phyloP scores from a whole-genome alignment of 2,329 filamentous ascomycete genomes.

The Clarireedia paspali region DNA sequence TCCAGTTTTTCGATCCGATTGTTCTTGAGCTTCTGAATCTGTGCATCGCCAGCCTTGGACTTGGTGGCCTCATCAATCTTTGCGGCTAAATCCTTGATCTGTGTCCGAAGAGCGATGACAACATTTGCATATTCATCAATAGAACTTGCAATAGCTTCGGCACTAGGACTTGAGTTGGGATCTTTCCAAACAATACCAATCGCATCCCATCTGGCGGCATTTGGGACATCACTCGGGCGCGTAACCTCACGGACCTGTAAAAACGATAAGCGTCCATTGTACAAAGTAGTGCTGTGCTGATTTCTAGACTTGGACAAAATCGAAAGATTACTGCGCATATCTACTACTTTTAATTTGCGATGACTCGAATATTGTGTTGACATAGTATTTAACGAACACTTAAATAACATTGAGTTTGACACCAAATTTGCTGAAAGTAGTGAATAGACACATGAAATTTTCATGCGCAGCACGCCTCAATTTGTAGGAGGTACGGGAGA shows the following conservation, averaged over 20 bases:
- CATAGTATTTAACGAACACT: too few relatives aligned
- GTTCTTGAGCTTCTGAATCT: conserved; percentile 33
- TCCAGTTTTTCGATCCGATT: conserved; percentile 39
- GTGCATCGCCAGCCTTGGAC: conserved; percentile 15
- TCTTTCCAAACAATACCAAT: conserved; percentile 43
- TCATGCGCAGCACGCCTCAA: not conserved
- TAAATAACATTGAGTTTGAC: too few relatives aligned
- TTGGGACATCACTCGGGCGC: conserved; percentile 37
- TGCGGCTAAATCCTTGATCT: conserved; percentile 24
- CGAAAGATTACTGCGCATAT: too few relatives aligned
- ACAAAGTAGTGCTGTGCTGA: too few relatives aligned
- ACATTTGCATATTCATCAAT: conserved; percentile 28
- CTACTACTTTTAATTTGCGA: too few relatives aligned
- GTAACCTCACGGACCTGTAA: conserved; percentile 23
- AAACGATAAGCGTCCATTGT: conserved; percentile 1
- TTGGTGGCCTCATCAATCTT: conserved; percentile 22
- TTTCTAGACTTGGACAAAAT: too few relatives aligned
- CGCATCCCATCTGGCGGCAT: conserved; percentile 46
- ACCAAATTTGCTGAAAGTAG: too few relatives aligned
- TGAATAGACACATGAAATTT: not conserved
- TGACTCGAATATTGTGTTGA: too few relatives aligned
- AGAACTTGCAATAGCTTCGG: conserved; percentile 23
- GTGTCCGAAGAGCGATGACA: conserved; percentile 23
- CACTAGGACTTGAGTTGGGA: conserved; percentile 24
- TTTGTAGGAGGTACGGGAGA: not conserved